These are phyloP conservation scores for Durotheca rogersii DNA, from an alignment of 495 filamentous ascomycete genomes.

Conservation along the genomic window DNA sequence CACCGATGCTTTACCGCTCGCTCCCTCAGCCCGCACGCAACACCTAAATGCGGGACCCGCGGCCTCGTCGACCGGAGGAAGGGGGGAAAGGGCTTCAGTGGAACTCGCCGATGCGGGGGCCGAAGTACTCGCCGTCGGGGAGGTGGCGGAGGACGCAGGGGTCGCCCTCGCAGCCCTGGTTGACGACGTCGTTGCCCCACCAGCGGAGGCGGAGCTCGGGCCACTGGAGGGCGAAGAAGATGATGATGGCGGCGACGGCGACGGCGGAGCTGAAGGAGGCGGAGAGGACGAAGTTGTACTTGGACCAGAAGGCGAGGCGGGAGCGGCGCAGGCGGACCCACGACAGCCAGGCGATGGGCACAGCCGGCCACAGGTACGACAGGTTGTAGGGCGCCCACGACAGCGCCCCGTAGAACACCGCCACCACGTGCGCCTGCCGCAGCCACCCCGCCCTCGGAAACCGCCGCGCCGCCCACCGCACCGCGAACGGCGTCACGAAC, in stretches of 20 bases:
- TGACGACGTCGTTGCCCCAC: conserved; percentile 42
- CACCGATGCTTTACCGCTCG: too few relatives aligned
- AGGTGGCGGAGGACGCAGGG: conserved; percentile 32
- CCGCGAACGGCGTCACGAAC: conserved; percentile 32
- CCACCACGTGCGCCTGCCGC: conserved; percentile 44
- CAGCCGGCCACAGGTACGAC: conserved; percentile 41
- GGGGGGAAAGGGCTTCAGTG: too few relatives aligned
- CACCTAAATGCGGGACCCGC: too few relatives aligned
- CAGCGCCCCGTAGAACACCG: conserved; percentile 39
- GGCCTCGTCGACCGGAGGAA: too few relatives aligned
- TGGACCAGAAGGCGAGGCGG: conserved; percentile 44
- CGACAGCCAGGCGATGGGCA: conserved; percentile 40
- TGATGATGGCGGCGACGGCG: conserved; percentile 43
- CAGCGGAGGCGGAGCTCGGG: conserved; percentile 38
- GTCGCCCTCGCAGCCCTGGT: conserved; percentile 36
- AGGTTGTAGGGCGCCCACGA: conserved; percentile 43
- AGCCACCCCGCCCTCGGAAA: conserved; percentile 37
- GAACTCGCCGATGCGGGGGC: conserved; percentile 39
- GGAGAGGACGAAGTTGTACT: conserved; percentile 48
- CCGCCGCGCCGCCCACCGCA: conserved; percentile 34
- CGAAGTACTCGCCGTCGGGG: conserved; percentile 40
- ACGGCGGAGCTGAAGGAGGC: conserved; percentile 42
- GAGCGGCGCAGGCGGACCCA: conserved; percentile 44
- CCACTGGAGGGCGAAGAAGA: conserved; percentile 44
- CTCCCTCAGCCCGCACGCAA: too few relatives aligned